phyloP scores from a whole-genome alignment of 306 rosid species.

The Arachis stenosperma region DNA sequence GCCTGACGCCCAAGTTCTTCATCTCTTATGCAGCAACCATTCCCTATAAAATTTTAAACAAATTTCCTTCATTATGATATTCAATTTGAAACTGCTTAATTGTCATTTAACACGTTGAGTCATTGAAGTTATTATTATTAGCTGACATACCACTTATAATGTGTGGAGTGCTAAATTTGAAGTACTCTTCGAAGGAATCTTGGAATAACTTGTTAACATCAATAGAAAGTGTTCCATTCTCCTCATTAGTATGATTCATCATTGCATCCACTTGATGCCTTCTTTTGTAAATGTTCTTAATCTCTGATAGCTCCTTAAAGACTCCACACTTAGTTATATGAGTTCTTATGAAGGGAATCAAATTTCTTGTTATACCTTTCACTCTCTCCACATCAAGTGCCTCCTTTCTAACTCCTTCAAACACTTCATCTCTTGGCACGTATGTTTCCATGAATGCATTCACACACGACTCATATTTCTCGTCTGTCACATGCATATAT shows the following conservation, averaged over 20 bases:
- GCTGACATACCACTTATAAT: slow-evolving; percentile 26
- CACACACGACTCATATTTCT: slow-evolving; percentile 26
- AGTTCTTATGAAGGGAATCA: slow-evolving; percentile 39
- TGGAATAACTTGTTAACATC: slow-evolving; percentile 34
- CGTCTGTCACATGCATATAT: slow-evolving; percentile 15
- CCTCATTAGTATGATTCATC: background rate
- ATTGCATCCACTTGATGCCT: background rate
- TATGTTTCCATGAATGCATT: slow-evolving; percentile 15
- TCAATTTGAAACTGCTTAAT: background rate
- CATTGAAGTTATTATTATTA: background rate
- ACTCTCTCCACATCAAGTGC: slow-evolving; percentile 37
- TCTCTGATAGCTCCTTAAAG: slow-evolving; percentile 43
- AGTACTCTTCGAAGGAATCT: slow-evolving; percentile 27
- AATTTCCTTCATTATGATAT: background rate
- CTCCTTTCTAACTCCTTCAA: slow-evolving; percentile 34
- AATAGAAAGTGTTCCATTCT: background rate
- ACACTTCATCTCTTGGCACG: slow-evolving; percentile 56
- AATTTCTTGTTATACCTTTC: slow-evolving; percentile 43
- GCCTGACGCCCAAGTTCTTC: slow-evolving; percentile 53
- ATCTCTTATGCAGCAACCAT: slow-evolving; percentile 34
- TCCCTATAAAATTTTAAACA: slow-evolving; percentile 18
- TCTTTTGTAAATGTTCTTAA: slow-evolving; percentile 32
- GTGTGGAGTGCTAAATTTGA: slow-evolving; percentile 39
- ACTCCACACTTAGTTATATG: slow-evolving; percentile 30
- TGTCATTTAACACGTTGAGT: background rate